Percentiles rank a stretch among this genome's conserved stretches.
Evolutionary conservation across 495 filamentous ascomycete genomes (phyloP).

Genomic region (Viridothelium virens): DNA sequence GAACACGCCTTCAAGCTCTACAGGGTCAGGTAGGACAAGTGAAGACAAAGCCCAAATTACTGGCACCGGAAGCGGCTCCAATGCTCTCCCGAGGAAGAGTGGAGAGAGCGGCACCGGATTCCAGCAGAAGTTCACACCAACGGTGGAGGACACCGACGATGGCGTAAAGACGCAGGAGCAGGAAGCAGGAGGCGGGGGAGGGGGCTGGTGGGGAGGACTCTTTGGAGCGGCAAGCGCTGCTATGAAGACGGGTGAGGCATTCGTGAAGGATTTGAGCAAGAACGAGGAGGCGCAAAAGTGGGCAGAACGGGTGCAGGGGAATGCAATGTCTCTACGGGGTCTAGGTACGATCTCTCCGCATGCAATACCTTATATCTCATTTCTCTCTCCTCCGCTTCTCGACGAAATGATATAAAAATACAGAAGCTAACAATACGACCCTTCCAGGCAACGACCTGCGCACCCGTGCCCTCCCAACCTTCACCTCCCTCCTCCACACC

Average conservation of each 20-base stretch:
- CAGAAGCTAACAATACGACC: conserved; percentile 14
- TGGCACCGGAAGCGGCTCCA: conserved; percentile 21
- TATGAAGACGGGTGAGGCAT: conserved; percentile 87
- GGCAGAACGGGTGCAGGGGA: conserved; percentile 90
- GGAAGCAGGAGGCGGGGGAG: conserved; percentile 41
- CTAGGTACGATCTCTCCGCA: conserved; percentile 53
- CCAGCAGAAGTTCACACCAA: conserved; percentile 45
- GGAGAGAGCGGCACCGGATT: conserved; percentile 60
- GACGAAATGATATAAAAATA: conserved; percentile 22
- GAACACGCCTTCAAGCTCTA: conserved; percentile 47
- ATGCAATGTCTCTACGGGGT: conserved; percentile 72
- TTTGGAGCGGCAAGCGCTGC: conserved; percentile 64
- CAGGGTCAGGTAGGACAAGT: conserved; percentile 39
- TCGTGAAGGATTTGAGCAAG: conserved; percentile 89
- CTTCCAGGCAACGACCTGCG: conserved; percentile 75
- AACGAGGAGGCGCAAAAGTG: conserved; percentile 95
- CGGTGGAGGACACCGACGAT: conserved; percentile 34
- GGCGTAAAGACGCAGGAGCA: conserved; percentile 48
- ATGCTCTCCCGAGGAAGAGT: conserved; percentile 50
- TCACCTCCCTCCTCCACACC: conserved; percentile 87
- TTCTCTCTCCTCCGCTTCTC: neutral
- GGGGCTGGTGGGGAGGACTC: conserved; percentile 89
- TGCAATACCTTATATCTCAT: neutral
- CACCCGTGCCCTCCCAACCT: conserved; percentile 84
- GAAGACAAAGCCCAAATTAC: conserved; percentile 48